A percentile compares a stretch with the other conserved stretches of the same genome.
phyloP scores from a whole-genome alignment of 805 yeast genomes.

The Candida germanica region DNA sequence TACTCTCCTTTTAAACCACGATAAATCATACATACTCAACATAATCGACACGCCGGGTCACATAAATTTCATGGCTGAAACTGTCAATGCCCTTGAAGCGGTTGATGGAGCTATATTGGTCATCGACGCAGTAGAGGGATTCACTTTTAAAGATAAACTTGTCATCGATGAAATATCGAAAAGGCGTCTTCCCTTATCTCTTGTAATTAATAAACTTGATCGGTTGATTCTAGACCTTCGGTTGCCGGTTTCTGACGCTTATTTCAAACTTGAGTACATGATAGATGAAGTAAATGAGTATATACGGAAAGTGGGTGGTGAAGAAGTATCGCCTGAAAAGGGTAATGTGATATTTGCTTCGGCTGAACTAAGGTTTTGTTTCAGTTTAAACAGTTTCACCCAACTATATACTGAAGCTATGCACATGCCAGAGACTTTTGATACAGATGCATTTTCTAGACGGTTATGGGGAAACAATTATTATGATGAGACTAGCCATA shows the following conservation, averaged over 20 bases:
- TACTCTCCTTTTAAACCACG: conserved; percentile 54
- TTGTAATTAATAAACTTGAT: conserved; percentile 81
- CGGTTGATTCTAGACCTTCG: conserved; percentile 76
- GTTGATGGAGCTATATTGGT: conserved; percentile 68
- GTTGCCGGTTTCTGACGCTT: conserved; percentile 72
- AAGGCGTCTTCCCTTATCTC: conserved; percentile 48
- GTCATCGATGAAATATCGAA: conserved; percentile 52
- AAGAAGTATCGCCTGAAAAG: conserved; percentile 16
- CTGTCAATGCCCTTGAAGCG: conserved; percentile 51
- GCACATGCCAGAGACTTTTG: conserved; percentile 10
- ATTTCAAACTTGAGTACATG: conserved; percentile 57
- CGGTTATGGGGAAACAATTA: conserved; percentile 78
- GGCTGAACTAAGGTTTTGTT: conserved; percentile 55
- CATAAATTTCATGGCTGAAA: conserved; percentile 75
- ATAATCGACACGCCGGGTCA: conserved; percentile 93
- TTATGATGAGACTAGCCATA: conserved; percentile 41
- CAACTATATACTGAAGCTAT: conserved; percentile 34
- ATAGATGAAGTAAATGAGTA: conserved; percentile 64
- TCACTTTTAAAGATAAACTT: conserved; percentile 51
- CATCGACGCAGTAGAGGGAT: conserved; percentile 84
- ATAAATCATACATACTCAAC: conserved; percentile 55
- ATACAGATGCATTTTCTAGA: conserved; percentile 40
- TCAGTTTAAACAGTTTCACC: conserved; percentile 67
- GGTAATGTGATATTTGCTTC: conserved; percentile 75
- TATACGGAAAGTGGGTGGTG: conserved; percentile 33